Evolutionary conservation across 106 monocot genomes (phyloP).

Genomic region (Dactylorhiza incarnata): DNA sequence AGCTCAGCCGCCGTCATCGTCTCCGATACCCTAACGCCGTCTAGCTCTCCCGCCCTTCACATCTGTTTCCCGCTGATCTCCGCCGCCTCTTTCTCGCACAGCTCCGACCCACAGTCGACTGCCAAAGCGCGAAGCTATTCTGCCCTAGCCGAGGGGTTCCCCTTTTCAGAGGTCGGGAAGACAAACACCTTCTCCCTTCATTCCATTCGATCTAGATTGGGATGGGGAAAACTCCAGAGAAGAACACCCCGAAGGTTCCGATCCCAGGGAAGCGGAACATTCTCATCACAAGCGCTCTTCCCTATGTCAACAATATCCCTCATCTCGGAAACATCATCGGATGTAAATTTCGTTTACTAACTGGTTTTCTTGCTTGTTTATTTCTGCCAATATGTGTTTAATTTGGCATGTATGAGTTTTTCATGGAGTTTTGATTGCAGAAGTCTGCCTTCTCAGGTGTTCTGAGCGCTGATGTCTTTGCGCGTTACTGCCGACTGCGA

Average conservation of each 20-base stretch:
- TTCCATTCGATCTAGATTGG: not conserved
- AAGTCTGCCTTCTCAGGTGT: constrained; percentile 40
- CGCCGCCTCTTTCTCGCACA: no score
- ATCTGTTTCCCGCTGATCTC: no score
- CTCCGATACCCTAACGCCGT: no score
- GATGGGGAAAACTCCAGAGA: not conserved
- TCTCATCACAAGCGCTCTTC: constrained; percentile 87
- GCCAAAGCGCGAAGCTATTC: no score
- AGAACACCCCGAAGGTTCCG: constrained; percentile 41
- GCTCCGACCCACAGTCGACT: no score
- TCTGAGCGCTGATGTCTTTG: constrained; percentile 88
- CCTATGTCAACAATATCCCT: constrained; percentile 93
- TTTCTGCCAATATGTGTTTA: no score
- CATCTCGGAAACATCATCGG: constrained; percentile 95
- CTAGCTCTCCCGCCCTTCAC: no score
- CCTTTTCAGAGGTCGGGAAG: no score
- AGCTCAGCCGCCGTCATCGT: no score
- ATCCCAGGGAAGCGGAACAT: constrained; percentile 62
- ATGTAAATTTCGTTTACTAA: constrained; percentile 28
- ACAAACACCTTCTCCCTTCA: no score
- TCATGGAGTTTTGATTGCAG: not conserved
- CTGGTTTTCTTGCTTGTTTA: no score
- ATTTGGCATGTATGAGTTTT: not conserved
- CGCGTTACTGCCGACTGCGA: constrained; percentile 74
- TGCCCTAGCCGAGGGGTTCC: no score